Percentiles rank a stretch among this genome's conserved stretches.
These are phyloP conservation scores for Ascochyta koolunga DNA, from an alignment of 2,329 filamentous ascomycete genomes.

Conservation along the genomic window DNA sequence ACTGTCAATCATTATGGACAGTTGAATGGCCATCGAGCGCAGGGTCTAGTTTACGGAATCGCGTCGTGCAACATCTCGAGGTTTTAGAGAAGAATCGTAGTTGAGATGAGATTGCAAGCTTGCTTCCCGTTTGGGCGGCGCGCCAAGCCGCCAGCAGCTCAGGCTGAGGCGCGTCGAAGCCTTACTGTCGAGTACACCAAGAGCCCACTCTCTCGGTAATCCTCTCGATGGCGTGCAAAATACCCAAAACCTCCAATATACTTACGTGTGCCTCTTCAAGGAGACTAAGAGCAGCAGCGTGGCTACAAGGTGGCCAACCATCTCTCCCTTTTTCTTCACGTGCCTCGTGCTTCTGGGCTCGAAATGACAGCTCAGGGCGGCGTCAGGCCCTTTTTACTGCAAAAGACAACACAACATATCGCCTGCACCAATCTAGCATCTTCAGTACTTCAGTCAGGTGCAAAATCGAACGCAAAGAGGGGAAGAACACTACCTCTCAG, in stretches of 20 bases:
- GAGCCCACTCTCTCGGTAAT: slow-evolving; percentile 13
- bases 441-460: slow-evolving; percentile 30
- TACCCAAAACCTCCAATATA: slow-evolving; percentile 16
- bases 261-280: slow-evolving; percentile 16
- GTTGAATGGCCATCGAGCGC: too few relatives aligned
- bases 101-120: slow-evolving; percentile 3
- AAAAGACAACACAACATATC: slow-evolving; percentile 3
- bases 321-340: slow-evolving; percentile 35
- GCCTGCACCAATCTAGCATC: slow-evolving; percentile 9
- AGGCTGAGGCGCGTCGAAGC: slow-evolving; percentile 6
- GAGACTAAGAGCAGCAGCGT: slow-evolving; percentile 10
- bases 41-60: background rate
- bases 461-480: slow-evolving; percentile 16
- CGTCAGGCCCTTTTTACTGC: background rate
- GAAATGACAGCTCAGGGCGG: slow-evolving; percentile 12
- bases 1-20: too few relatives aligned
- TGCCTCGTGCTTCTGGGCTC: slow-evolving; percentile 35
- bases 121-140: slow-evolving; percentile 2
- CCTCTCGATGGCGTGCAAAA: slow-evolving; percentile 26
- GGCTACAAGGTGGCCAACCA: slow-evolving; percentile 22
- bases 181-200: slow-evolving; percentile 16
- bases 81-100: background rate
- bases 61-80: background rate
- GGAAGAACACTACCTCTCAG: slow-evolving; percentile 8
- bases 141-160: background rate